These are phyloP conservation scores for Tulasnella sp. DNA, from an alignment of 768 basidiomycete genomes.

Conservation along the genomic window DNA sequence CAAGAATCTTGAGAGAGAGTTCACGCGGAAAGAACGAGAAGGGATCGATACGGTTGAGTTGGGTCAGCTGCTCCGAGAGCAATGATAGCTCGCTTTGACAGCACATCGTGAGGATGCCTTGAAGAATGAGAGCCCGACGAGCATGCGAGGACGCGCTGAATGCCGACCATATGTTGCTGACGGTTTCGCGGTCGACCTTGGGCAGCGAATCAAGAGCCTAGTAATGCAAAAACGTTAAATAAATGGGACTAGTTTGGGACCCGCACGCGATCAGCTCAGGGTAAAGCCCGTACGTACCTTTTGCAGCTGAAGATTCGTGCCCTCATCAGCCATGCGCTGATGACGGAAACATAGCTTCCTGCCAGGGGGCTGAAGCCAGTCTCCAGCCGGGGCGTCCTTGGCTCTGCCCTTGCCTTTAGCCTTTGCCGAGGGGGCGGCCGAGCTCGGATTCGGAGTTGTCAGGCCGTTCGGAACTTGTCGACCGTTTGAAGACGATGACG, in stretches of 20 bases:
- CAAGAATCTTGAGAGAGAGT: constrained; percentile 81
- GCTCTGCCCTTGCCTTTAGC: constrained; percentile 21
- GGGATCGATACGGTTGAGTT: constrained; percentile 95
- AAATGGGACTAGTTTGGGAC: neutral
- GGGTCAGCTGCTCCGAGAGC: constrained; percentile 86
- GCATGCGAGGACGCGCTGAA: constrained; percentile 94
- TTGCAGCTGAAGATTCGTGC: constrained; percentile 88
- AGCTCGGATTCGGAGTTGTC: neutral
- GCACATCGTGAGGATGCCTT: constrained; percentile 97
- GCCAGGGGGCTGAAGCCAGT: constrained; percentile 48
- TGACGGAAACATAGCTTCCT: constrained; percentile 90
- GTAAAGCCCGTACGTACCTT: no score
- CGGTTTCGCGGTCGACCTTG: constrained; percentile 79
- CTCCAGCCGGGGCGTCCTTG: neutral
- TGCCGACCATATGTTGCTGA: constrained; percentile 93
- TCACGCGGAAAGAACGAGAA: constrained; percentile 90
- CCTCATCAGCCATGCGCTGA: constrained; percentile 96
- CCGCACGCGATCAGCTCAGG: constrained; percentile 1
- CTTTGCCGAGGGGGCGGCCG: neutral
- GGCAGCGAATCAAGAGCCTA: neutral
- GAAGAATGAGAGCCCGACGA: constrained; percentile 89
- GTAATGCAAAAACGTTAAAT: neutral
- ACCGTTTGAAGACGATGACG: neutral
- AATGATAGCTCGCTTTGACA: constrained; percentile 98
- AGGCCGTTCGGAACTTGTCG: neutral